A percentile compares a stretch with the other conserved stretches of the same genome.
These are phyloP conservation scores for Phialemonium atrogriseum DNA, from an alignment of 2,329 filamentous ascomycete genomes.

Conservation along the genomic window DNA sequence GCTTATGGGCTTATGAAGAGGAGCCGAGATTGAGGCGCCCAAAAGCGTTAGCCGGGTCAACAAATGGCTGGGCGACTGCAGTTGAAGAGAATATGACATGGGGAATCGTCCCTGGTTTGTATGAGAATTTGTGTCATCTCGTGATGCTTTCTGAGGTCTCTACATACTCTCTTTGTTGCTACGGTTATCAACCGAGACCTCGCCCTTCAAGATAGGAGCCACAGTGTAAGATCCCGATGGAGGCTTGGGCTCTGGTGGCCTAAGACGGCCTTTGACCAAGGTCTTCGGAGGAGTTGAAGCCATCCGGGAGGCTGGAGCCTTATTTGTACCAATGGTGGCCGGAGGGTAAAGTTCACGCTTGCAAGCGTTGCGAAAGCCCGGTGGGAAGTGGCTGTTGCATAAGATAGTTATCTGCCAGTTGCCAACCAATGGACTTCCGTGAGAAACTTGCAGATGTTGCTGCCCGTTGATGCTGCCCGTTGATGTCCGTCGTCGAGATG, in stretches of 20 bases:
- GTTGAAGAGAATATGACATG: slow-evolving; percentile 1
- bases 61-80: slow-evolving; percentile 1
- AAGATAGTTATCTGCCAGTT: background rate
- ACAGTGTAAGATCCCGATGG: background rate
- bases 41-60: background rate
- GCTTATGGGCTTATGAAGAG: too few species aligned
- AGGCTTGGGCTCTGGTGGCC: slow-evolving; percentile 1
- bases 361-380: too few species aligned
- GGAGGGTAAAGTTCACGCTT: background rate
- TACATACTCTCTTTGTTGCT: background rate
- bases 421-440: too few species aligned
- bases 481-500: too few species aligned
- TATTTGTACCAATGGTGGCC: background rate
- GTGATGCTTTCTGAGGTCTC: background rate
- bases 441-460: too few species aligned
- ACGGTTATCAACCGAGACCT: background rate
- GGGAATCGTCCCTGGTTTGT: background rate
- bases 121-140: background rate
- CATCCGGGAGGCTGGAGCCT: too few species aligned
- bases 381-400: too few species aligned
- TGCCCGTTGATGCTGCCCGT: too few species aligned
- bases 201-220: background rate
- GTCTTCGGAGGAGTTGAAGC: slow-evolving; percentile 2
- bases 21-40: too few species aligned
- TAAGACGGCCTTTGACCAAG: slow-evolving; percentile 6